Evolutionary conservation across 2,329 filamentous ascomycete genomes (phyloP).

Genomic region (Aspergillus pseudoglaucus): DNA sequence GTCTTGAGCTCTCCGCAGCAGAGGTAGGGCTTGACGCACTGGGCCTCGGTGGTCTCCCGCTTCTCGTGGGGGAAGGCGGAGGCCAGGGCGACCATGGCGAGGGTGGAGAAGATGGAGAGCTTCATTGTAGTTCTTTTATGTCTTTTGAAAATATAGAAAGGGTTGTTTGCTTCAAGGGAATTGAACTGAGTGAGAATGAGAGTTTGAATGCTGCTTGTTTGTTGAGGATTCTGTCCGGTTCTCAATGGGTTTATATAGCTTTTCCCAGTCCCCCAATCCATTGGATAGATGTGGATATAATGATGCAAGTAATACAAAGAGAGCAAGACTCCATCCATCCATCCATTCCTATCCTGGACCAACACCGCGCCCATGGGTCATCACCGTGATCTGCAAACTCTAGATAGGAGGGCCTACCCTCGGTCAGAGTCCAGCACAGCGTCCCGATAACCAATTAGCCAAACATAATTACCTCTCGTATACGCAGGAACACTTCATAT

Average conservation of each 20-base stretch:
- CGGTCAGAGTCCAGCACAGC: neutral
- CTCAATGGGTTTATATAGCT: too few relatives aligned
- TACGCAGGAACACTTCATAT: too few relatives aligned
- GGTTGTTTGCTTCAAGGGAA: neutral
- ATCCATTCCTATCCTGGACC: neutral
- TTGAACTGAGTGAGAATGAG: neutral
- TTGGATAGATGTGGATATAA: too few relatives aligned
- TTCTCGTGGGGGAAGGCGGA: slow-evolving; percentile 17
- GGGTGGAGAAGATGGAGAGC: slow-evolving; percentile 21
- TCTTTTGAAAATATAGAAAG: neutral
- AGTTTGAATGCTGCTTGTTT: too few relatives aligned
- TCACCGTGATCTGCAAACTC: neutral
- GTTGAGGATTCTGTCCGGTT: too few relatives aligned
- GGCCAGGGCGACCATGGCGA: slow-evolving; percentile 22
- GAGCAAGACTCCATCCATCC: neutral
- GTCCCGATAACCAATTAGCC: too few relatives aligned
- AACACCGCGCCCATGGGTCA: neutral
- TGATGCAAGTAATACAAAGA: neutral
- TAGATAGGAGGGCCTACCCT: neutral
- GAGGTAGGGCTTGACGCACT: slow-evolving; percentile 17
- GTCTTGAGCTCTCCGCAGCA: slow-evolving; percentile 25
- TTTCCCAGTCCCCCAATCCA: too few relatives aligned
- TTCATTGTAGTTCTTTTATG: slow-evolving; percentile 19
- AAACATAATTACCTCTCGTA: too few relatives aligned
- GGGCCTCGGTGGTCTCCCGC: slow-evolving; percentile 6